phyloP scores from a whole-genome alignment of 1,284 basidiomycete species.

The Austroboletus rostrupii region DNA sequence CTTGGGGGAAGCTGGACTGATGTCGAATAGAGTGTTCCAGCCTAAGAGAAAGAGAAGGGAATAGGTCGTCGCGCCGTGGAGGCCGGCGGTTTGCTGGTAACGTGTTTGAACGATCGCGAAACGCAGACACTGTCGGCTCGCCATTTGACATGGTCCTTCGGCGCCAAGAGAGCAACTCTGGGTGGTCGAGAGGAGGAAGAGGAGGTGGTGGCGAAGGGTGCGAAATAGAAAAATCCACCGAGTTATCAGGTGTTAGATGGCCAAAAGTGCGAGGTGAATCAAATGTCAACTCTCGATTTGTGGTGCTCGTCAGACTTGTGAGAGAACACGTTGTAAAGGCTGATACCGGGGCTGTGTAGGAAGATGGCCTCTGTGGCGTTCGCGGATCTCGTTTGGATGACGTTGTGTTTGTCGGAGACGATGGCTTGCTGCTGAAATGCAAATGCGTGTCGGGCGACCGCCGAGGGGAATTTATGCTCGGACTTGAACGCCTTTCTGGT shows the following conservation, averaged over 20 bases:
- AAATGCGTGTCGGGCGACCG: constrained; percentile 13
- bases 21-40: constrained; percentile 19
- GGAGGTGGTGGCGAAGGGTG: constrained; percentile 38
- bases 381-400: constrained; percentile 26
- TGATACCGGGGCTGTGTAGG: constrained; percentile 16
- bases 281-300: constrained; percentile 12
- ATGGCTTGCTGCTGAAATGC: constrained; percentile 15
- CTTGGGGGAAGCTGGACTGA: constrained; percentile 11
- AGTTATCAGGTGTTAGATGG: constrained; percentile 31
- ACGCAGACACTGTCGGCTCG: constrained; percentile 7
- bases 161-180: constrained; percentile 35
- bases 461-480: constrained; percentile 12
- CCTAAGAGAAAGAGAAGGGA: constrained; percentile 25
- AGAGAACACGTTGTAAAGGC: constrained; percentile 10
- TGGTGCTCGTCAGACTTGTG: constrained; percentile 23
- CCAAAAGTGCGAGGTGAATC: constrained; percentile 42
- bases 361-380: constrained; percentile 25
- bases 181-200: constrained; percentile 50
- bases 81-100: constrained; percentile 13
- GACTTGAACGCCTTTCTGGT: constrained; percentile 12
- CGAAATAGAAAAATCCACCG: constrained; percentile 22
- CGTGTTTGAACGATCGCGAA: constrained; percentile 27
- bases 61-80: constrained; percentile 19
- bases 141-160: constrained; percentile 6
- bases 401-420: constrained; percentile 28